Base-by-base conservation (phyloP, 441 rosid species). In the Gossypium trilobum region DNA sequence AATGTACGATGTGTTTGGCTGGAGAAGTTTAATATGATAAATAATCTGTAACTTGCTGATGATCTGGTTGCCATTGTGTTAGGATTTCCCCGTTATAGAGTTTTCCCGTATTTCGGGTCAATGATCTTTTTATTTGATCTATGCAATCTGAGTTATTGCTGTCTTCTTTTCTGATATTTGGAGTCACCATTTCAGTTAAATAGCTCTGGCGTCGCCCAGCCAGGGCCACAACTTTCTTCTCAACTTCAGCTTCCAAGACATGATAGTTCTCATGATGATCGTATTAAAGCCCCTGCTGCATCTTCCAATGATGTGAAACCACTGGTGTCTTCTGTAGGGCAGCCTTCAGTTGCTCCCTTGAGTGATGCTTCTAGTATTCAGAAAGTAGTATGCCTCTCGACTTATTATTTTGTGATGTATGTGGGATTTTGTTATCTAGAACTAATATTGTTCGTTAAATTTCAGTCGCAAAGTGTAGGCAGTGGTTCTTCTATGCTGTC, bases 221-320 rank as follows among this genome's bases (percentile, higher is more conserved):
- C 85, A 55, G 84, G 77, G 75, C 84, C 79, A 76, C 97, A 85
- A 74, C 81, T 80, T 80, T 74, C 93, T 65, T 85, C 86, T 17
- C 58, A 79, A 46, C 76, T 82, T 44, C 89, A 84, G 74, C 71
- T 82, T 81, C 94, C 88, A 73, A 84, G 85, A 63, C 86, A 68
- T 73, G 97, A 95, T 74, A 76, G 71, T 74, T 74, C 86, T 75
- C 66, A 78, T 58, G 95, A 91, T 68, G 97, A 90, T 16, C 85
- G 80, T 69, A 84, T 76, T 60, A 90, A 82, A 74, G 59, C 74
- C 44, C 79, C 80, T 58, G 68, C 73, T 73, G 68, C 80, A 58
- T 75, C 86, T 73, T 78, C 86, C 20, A 82, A 33, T 64, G 97
- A 91, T 58, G 68, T 73, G 66, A 95, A 87, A 74, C 82, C 84